Evolutionary conservation across 2,329 filamentous ascomycete species (phyloP).

Genomic region (Talaromyces atroroseus): DNA sequence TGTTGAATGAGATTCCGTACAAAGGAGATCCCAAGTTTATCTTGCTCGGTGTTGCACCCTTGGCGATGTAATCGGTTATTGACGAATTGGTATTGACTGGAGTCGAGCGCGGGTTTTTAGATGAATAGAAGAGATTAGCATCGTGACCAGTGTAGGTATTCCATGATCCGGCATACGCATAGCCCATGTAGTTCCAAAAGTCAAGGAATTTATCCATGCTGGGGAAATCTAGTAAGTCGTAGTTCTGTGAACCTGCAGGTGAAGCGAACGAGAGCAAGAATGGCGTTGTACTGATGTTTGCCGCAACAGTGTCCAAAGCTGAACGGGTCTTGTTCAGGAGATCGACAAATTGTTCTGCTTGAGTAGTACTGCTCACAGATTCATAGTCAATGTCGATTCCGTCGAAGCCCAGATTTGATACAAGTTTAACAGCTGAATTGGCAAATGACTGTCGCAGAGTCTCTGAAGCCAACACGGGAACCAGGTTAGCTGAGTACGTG

Average conservation of each 20-base stretch:
- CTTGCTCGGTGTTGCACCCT: conserved; percentile 8
- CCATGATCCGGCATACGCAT: conserved; percentile 56
- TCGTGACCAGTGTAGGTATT: conserved; percentile 1
- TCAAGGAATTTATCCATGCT: conserved; percentile 45
- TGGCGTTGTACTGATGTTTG: not conserved
- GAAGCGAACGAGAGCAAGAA: conserved; percentile 21
- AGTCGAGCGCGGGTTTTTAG: not conserved
- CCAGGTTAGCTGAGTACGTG: conserved; percentile 71
- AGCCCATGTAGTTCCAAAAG: conserved; percentile 66
- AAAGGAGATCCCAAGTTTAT: conserved; percentile 6
- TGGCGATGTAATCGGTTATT: conserved; percentile 4
- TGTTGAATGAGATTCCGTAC: conserved; percentile 7
- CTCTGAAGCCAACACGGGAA: conserved; percentile 55
- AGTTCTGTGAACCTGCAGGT: conserved; percentile 37
- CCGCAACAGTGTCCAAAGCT: not conserved
- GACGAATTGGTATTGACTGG: not conserved
- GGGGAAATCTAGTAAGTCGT: conserved; percentile 38
- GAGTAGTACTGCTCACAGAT: not conserved
- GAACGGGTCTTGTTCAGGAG: not conserved
- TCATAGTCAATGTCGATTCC: conserved; percentile 42
- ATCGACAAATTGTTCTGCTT: conserved; percentile 6
- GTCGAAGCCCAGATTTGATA: conserved; percentile 70
- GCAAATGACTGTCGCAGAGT: conserved; percentile 61
- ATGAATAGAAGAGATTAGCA: conserved; percentile 4
- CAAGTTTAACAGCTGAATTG: conserved; percentile 61